Evolutionary conservation across 805 yeast genomes (phyloP).

Genomic region (Myxozyma geophila): DNA sequence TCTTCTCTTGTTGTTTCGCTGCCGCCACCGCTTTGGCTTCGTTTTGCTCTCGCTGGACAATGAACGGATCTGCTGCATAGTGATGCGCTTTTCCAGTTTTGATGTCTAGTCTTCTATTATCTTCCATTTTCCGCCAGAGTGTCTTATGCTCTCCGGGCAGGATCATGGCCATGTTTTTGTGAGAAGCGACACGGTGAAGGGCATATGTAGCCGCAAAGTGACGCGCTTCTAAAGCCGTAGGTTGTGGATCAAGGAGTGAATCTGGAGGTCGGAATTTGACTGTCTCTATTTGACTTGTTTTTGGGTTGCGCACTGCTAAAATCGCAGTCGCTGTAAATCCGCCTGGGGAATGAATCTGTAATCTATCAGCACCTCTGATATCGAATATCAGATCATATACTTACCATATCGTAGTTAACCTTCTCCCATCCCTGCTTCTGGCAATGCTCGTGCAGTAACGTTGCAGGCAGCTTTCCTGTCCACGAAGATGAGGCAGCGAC

Average conservation of each 20-base stretch:
- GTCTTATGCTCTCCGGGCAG: conserved; percentile 81
- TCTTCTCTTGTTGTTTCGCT: conserved; percentile 17
- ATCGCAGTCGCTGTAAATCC: conserved; percentile 71
- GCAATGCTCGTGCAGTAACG: conserved; percentile 81
- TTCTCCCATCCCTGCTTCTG: conserved; percentile 90
- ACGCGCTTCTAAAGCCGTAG: conserved; percentile 85
- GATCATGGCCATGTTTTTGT: conserved; percentile 83
- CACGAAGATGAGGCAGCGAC: conserved; percentile 76
- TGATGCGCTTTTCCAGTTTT: conserved; percentile 55
- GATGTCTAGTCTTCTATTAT: conserved; percentile 56
- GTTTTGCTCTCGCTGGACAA: conserved; percentile 62
- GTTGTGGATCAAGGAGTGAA: conserved; percentile 64
- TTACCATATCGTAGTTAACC: conserved; percentile 74
- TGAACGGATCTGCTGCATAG: conserved; percentile 79
- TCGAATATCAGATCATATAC: conserved; percentile 26
- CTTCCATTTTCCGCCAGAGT: conserved; percentile 76
- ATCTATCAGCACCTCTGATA: not conserved
- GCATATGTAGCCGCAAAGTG: conserved; percentile 91
- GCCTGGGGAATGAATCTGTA: conserved; percentile 48
- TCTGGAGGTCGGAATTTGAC: conserved; percentile 59
- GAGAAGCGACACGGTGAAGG: conserved; percentile 73
- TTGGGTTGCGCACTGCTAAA: conserved; percentile 77
- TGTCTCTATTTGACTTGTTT: conserved; percentile 67
- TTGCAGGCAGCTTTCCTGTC: conserved; percentile 94
- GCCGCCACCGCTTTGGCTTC: conserved; percentile 51